Evolutionary conservation across 139 green algal genomes (phyloP).

Genomic region (Tetradesmus obliquus): DNA sequence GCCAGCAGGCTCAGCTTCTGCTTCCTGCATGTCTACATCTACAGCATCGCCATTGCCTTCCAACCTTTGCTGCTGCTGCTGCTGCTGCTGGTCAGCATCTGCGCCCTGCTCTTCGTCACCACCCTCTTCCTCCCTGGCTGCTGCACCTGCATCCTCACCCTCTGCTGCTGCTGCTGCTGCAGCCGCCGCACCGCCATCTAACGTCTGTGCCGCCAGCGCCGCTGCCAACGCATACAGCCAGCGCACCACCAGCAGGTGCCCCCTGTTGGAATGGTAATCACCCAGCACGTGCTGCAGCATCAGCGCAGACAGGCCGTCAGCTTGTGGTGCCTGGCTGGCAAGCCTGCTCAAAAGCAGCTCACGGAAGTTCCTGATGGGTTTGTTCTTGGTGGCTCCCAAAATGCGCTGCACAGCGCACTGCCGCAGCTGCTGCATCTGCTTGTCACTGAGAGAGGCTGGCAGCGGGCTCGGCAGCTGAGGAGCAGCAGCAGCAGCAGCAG

Average conservation of each 20-base stretch:
- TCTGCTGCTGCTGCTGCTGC: constrained; percentile 21
- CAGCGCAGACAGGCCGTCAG: constrained; percentile 49
- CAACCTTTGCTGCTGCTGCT: constrained; percentile 24
- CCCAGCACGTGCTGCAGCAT: constrained; percentile 56
- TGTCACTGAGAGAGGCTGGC: constrained; percentile 40
- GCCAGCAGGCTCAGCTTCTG: background rate
- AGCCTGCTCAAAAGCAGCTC: constrained; percentile 63
- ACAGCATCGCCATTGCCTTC: background rate
- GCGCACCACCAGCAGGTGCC: constrained; percentile 53
- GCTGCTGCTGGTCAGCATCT: constrained; percentile 11
- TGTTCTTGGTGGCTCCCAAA: constrained; percentile 45
- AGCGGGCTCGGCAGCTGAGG: background rate
- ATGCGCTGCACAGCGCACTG: constrained; percentile 66
- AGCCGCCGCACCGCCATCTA: background rate
- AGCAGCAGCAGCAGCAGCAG: background rate
- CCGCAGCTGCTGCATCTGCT: constrained; percentile 53
- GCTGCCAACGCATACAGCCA: constrained; percentile 61
- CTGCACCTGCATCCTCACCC: background rate
- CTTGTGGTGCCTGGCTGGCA: constrained; percentile 16
- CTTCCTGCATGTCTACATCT: constrained; percentile 14
- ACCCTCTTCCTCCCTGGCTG: background rate
- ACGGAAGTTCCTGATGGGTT: constrained; percentile 37
- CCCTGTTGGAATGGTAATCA: constrained; percentile 42
- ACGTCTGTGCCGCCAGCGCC: constrained; percentile 13
- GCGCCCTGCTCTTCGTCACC: background rate